phyloP scores from a whole-genome alignment of 2,329 filamentous ascomycete species.

The Pyrenochaeta sp. region DNA sequence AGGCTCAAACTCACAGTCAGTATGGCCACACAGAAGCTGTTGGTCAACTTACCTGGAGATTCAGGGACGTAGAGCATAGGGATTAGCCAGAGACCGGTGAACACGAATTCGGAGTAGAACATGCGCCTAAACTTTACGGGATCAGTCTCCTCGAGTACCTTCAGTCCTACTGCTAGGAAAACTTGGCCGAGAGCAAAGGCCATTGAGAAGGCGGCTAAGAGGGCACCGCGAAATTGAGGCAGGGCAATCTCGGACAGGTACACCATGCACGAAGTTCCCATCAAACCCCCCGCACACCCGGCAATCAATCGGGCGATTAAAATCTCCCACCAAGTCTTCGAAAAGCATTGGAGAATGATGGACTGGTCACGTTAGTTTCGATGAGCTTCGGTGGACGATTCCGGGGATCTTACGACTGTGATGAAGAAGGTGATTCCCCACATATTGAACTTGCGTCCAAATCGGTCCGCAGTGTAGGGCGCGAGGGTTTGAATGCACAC shows the following conservation, averaged over 20 bases:
- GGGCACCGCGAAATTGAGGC: conserved; percentile 9
- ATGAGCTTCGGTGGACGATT: no score
- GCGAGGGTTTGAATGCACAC: conserved; percentile 6
- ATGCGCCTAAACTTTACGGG: conserved; percentile 3
- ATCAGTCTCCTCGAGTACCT: conserved; percentile 4
- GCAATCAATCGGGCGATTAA: conserved; percentile 9
- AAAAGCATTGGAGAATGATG: conserved; percentile 10
- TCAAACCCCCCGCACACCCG: conserved; percentile 7
- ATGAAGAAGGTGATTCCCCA: conserved; percentile 13
- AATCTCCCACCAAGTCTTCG: conserved; percentile 13
- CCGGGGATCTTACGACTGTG: not conserved
- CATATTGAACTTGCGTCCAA: conserved; percentile 14
- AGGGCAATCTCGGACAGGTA: conserved; percentile 17
- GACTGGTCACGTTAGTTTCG: conserved; percentile 6
- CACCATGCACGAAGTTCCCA: conserved; percentile 12
- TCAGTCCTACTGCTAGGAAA: conserved; percentile 5
- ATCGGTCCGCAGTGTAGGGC: conserved; percentile 8
- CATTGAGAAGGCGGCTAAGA: conserved; percentile 9
- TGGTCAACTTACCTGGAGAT: not conserved
- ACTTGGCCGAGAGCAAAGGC: conserved; percentile 12
- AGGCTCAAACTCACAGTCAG: not conserved
- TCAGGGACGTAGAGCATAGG: conserved; percentile 7
- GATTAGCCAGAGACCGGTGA: conserved; percentile 8
- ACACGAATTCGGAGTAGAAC: conserved; percentile 16
- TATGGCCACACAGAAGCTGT: no score